Conservation (phyloP, 768 basidiomycete genomes). For the Lactifluus subvellereus region DNA sequence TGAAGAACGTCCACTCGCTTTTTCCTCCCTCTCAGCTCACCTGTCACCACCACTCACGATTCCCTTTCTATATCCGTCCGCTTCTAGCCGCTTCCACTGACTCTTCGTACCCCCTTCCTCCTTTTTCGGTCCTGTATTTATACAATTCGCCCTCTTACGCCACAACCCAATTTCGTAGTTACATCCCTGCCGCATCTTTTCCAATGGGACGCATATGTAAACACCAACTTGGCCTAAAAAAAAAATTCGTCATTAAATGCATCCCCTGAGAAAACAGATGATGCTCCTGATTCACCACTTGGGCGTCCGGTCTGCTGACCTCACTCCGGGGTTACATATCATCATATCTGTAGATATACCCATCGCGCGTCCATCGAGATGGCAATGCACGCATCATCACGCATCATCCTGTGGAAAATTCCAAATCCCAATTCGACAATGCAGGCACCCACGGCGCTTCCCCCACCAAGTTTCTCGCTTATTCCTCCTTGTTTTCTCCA, state of each 20-base stretch:
- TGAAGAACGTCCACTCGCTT: slow-evolving; percentile 24
- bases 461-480: slow-evolving; percentile 2
- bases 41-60: slow-evolving; percentile 11
- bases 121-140: slow-evolving; percentile 2
- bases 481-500: background rate
- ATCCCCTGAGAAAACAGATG: slow-evolving; percentile 1
- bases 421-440: slow-evolving; percentile 18
- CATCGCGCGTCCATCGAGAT: slow-evolving; percentile 8
- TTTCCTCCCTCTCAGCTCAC: slow-evolving; percentile 21
- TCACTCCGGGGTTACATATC: background rate
- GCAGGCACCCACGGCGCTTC: slow-evolving; percentile 19
- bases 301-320: slow-evolving; percentile 12
- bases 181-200: background rate
- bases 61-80: slow-evolving; percentile 22
- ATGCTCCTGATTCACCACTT: slow-evolving; percentile 1
- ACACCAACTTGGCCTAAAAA: too few relatives aligned
- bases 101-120: background rate
- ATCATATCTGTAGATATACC: background rate
- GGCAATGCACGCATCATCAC: slow-evolving; percentile 7
- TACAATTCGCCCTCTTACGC: background rate
- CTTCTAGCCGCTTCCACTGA: slow-evolving; percentile 15
- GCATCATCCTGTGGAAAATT: slow-evolving; percentile 14
- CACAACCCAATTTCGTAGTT: background rate
- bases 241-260: background rate
- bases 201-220: too few relatives aligned